Evolutionary conservation across 768 basidiomycete genomes (phyloP), one percentile per base, ranked within the genome.

Genomic region (Suillus cothurnatus): DNA sequence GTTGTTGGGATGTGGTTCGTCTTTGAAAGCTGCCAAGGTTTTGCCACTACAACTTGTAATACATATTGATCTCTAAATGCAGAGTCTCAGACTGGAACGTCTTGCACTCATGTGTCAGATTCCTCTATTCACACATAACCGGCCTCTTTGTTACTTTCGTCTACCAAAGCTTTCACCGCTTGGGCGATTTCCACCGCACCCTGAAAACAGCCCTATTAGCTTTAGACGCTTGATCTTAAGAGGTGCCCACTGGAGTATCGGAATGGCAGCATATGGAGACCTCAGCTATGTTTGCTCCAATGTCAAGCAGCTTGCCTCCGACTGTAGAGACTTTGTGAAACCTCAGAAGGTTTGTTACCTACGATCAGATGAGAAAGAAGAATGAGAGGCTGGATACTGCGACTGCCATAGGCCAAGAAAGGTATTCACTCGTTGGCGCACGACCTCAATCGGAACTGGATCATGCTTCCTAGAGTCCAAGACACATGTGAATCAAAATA

Each of bases 231-330:
- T 19, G 19, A 39, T 58, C 28, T 19, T 17, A 39, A 4, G 26
- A 53, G 61, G 45, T 62, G 71, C 86, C 71, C 45, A 88, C 85
- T 1, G 88, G 86, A 0, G 86, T 88, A 63, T 89, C 87, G 0
- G 86, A 88, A 71, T 89, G 88, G 65, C 85, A 85, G 62, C 87
- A 89, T 26, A 89, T 88, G 5, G 88, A 84, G 0, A 89, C 85
- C 61, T 86, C 84, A 0, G 68, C 63, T 11, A 88, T 70, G 58
- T 80, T 78, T 6, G 76, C 71, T 6, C 81, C 81, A 2, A 88
- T 73, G 3, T 83, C 81, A 1, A 88, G 67, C 59, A 70, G 73
- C 0, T 71, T 75, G 3, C 81, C 83, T 31, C 74, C 72, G 1
- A 77, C 73, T 3, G 87, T 88, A 15, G 86, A 86, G 56, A 88